Evolutionary conservation across 75 land plant genomes (phyloP), one percentile per base, ranked within the genome.

Genomic region (Picea glauca): DNA sequence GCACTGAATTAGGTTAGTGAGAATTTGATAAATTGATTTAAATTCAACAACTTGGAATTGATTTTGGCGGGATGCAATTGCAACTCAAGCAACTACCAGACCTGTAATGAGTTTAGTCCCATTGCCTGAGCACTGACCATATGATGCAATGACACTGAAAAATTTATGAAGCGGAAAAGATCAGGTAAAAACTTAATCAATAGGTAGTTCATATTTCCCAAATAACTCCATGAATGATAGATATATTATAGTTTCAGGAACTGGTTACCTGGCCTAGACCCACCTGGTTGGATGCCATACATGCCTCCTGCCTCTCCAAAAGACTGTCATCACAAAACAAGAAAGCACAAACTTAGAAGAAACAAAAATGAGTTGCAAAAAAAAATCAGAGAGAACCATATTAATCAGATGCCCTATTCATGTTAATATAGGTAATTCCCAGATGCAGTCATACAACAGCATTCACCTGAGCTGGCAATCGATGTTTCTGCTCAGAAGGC

Each of bases 281-380:
- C 91, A 64, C 79, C 72, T 62, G 86, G 74, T 77, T 85, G 91
- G 62, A 89, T 84, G 4, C 82, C 83, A 82, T 90, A 90, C 78
- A 90, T 78, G 74, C 90, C 88, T 60, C 88, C 93, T 40, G 87
- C 85, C 67, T 95, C 98, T 32, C 94, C 91, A 81, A 89, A 95
- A 56, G 62, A 80, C 54, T 50, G 79, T 20, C 15, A 21, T 30
- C 58, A 76, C 21, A 75, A n/a, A 33, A 80, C 23, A 11, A 5
- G 30, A n/a, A 57, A 59, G 38, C 9, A 18, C 74, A 70, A n/a
- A 33, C 13, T 70, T 43, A 70, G 70, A 70, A 70, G 13, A 70
- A 70, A 70, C n/a, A 40, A 68, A 17, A 17, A 38, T 43, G 35
- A n/a, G 54, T 40, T 18, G 20, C 46, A 5, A 50, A 50, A 50